Evolutionary conservation across 1,284 basidiomycete species (phyloP).

Genomic region (Phenoliferia sp.): DNA sequence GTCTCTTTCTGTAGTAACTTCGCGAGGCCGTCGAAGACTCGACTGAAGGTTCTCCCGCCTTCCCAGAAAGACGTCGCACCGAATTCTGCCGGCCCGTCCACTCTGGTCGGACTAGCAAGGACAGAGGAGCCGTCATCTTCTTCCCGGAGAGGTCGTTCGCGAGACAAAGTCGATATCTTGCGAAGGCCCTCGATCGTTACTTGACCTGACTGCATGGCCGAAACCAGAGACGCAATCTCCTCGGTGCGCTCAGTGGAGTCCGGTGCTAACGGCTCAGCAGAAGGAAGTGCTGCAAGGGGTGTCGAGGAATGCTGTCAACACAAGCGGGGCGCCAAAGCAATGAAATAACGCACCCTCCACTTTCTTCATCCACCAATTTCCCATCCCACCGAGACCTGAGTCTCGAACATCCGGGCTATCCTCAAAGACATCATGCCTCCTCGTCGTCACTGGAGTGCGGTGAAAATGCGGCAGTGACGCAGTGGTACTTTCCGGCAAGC

Average conservation of each 20-base stretch:
- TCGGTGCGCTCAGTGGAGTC: conserved; percentile 1
- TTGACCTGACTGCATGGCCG: neutral
- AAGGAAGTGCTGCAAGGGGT: neutral
- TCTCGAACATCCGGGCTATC: conserved; percentile 27
- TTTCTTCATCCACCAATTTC: conserved; percentile 22
- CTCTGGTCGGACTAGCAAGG: neutral
- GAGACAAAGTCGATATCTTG: conserved; percentile 13
- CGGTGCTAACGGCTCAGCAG: neutral
- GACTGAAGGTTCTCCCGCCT: conserved; percentile 6
- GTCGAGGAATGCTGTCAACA: neutral
- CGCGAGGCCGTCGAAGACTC: conserved; percentile 11
- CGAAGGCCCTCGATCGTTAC: neutral
- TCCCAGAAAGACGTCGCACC: conserved; percentile 12
- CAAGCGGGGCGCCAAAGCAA: too few species aligned
- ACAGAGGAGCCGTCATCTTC: neutral
- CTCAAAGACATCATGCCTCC: conserved; percentile 15
- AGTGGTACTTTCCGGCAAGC: neutral
- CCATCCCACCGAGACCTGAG: neutral
- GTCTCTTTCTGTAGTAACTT: neutral
- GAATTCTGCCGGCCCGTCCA: neutral
- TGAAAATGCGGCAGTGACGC: neutral
- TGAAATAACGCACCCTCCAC: conserved; percentile 10
- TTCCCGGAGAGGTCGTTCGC: conserved; percentile 16
- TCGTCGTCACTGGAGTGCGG: neutral
- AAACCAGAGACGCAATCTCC: conserved; percentile 11